Base-by-base conservation (phyloP, 1,139 yeast genomes). In the Debaryomycetaceae sp. region DNA sequence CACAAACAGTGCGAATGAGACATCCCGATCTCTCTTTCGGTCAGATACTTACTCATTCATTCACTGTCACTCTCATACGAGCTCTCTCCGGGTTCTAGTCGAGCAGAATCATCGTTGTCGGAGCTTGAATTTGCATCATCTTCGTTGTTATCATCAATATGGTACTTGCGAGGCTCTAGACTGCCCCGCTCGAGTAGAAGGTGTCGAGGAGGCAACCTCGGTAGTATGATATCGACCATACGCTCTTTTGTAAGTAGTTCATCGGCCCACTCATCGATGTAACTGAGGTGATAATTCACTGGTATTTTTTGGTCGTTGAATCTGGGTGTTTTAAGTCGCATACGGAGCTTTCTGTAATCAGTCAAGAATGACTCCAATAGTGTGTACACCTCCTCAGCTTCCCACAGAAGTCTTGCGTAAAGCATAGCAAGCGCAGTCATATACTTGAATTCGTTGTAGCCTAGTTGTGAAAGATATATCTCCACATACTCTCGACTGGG, bases 191-290 rank as follows among this genome's bases (percentile, higher is more conserved):
- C 74, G 31, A 73, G 74, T 36, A 74, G 53, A 3, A 50, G 54
- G 19, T 53, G 53, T 37, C 82, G 53, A 1, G 63, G 60, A 6
- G 58, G 57, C 42, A 86, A 47, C 38, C 86, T 59, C 0, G 94
- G 94, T 35, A 85, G 54, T 1, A 80, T 70, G 37, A 84, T 58
- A 45, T 79, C 89, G 31, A 79, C 68, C 13, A 78, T 79, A 39
- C 87, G 61, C 34, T 72, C 75, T 17, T 69, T 59, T 1, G 51
- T 61, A 30, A 84, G 55, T 38, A 85, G 55, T 7, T 57, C 59
- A 48, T 86, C 91, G 0, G 75, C 66, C 60, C 78, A 76, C 51
- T 76, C 83, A 53, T 86, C 94, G 63, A 85, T 69, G 51, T 70
- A 63, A 4, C 67, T 66, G 30, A 70, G 62, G 37, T 42, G 52